Conservation (phyloP, 139 green algal genomes). For the Nannochloris sp. region DNA sequence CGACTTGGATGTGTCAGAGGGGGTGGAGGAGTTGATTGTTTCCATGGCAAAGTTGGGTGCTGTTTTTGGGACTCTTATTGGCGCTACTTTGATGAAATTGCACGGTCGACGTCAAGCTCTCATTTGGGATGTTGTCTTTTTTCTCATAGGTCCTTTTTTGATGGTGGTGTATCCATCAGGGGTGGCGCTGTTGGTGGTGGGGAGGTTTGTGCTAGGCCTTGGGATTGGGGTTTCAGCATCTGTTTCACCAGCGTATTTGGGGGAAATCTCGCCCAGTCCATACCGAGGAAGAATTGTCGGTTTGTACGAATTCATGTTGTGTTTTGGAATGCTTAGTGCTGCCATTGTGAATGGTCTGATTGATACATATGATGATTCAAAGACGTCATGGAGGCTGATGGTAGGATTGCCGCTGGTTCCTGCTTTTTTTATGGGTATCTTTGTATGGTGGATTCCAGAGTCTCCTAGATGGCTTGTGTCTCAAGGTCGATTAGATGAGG, state of each 20-base stretch:
- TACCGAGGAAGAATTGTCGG: constrained; percentile 50
- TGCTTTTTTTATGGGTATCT: constrained; percentile 24
- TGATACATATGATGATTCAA: constrained; percentile 10
- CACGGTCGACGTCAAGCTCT: constrained; percentile 62
- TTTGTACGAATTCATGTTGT: constrained; percentile 67
- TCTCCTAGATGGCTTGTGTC: constrained; percentile 72
- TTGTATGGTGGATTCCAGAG: constrained; percentile 65
- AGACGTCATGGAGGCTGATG: constrained; percentile 56
- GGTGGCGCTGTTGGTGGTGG: constrained; percentile 48
- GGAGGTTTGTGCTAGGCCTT: constrained; percentile 57
- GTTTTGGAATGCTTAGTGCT: constrained; percentile 60
- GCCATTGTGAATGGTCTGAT: constrained; percentile 51
- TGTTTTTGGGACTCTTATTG: constrained; percentile 58
- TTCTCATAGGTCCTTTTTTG: constrained; percentile 53
- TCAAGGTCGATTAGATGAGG: constrained; percentile 48
- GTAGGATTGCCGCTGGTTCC: constrained; percentile 50
- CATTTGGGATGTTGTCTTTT: constrained; percentile 46
- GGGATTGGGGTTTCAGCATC: constrained; percentile 70
- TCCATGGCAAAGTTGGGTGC: constrained; percentile 65
- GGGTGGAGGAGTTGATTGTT: constrained; percentile 49
- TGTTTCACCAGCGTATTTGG: constrained; percentile 73
- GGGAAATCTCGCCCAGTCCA: constrained; percentile 60
- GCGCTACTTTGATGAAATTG: constrained; percentile 63
- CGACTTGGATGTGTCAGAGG: constrained; percentile 29
- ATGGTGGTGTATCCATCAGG: constrained; percentile 46